Percentiles rank a stretch among this genome's conserved stretches.
phyloP scores from a whole-genome alignment of 2,329 filamentous ascomycete species.

The Didymella exigua region DNA sequence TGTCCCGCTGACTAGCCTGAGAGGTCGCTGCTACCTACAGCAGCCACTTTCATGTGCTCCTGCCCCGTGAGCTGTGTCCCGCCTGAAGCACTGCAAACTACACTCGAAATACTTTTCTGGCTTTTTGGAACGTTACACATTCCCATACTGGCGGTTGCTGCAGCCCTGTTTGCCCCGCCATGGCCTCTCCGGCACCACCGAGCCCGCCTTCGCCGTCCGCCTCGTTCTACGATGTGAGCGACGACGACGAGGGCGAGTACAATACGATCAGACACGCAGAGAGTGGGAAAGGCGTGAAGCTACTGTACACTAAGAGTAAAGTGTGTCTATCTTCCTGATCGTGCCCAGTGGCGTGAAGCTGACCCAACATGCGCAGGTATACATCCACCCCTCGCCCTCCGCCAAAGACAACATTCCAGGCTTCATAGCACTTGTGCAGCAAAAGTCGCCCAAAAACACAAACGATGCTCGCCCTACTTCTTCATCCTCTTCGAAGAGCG shows the following conservation, averaged over 20 bases:
- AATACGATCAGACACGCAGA: slow-evolving; percentile 85
- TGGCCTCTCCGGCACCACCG: slow-evolving; percentile 39
- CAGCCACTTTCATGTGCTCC: slow-evolving; percentile 18
- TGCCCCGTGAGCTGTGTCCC: slow-evolving; percentile 9
- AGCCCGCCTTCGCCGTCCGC: slow-evolving; percentile 73
- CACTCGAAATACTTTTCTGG: not conserved
- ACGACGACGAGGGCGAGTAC: slow-evolving; percentile 95
- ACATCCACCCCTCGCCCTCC: slow-evolving; percentile 91
- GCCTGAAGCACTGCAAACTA: not conserved
- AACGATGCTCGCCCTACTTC: slow-evolving; percentile 48
- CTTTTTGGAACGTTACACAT: slow-evolving; percentile 1
- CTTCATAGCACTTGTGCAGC: slow-evolving; percentile 90
- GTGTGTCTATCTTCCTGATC: slow-evolving; percentile 55
- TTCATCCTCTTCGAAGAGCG: slow-evolving; percentile 50
- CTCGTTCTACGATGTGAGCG: slow-evolving; percentile 94
- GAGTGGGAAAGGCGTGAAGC: slow-evolving; percentile 82
- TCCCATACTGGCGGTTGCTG: slow-evolving; percentile 4
- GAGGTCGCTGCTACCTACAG: slow-evolving; percentile 9
- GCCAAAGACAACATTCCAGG: slow-evolving; percentile 95
- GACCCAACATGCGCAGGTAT: slow-evolving; percentile 66
- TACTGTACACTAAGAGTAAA: slow-evolving; percentile 97
- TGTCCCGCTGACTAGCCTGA: slow-evolving; percentile 15
- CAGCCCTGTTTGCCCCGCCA: slow-evolving; percentile 29
- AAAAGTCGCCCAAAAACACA: slow-evolving; percentile 62
- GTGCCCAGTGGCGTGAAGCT: slow-evolving; percentile 27